A percentile compares a stretch with the other conserved stretches of the same genome.
Conservation (phyloP, 73 alveolate genomes). For the Stentor coeruleus region DNA sequence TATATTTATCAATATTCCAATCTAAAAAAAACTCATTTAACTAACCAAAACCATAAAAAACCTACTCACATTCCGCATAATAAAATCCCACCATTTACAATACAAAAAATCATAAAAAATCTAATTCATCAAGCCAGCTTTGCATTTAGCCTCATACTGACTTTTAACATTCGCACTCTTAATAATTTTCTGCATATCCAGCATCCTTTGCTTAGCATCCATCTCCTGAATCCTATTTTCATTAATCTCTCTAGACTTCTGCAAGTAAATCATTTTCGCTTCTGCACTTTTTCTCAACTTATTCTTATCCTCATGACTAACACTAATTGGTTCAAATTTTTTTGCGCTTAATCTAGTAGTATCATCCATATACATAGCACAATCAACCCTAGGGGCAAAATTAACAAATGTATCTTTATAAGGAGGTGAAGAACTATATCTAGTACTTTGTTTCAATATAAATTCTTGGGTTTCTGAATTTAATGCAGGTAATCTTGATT, state of each 20-base stretch:
- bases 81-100: too few species aligned
- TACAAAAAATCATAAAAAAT: too few species aligned
- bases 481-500: conserved; percentile 30
- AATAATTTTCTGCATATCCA: too few species aligned
- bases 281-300: not conserved
- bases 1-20: too few species aligned
- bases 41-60: too few species aligned
- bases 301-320: conserved; percentile 18
- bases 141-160: too few species aligned
- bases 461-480: conserved; percentile 25
- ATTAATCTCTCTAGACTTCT: not conserved
- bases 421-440: conserved; percentile 53
- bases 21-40: too few species aligned
- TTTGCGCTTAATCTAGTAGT: conserved; percentile 20
- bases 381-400: conserved; percentile 33
- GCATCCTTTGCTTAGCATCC: too few species aligned
- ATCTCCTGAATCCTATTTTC: not conserved
- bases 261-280: not conserved
- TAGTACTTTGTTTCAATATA: conserved; percentile 26
- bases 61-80: too few species aligned
- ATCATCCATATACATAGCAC: conserved; percentile 28
- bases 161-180: not conserved
- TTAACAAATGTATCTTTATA: conserved; percentile 35
- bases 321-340: conserved; percentile 20
- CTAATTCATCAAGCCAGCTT: too few species aligned